Base-by-base conservation (phyloP, 768 basidiomycete species). In the Lenzites betulinus region DNA sequence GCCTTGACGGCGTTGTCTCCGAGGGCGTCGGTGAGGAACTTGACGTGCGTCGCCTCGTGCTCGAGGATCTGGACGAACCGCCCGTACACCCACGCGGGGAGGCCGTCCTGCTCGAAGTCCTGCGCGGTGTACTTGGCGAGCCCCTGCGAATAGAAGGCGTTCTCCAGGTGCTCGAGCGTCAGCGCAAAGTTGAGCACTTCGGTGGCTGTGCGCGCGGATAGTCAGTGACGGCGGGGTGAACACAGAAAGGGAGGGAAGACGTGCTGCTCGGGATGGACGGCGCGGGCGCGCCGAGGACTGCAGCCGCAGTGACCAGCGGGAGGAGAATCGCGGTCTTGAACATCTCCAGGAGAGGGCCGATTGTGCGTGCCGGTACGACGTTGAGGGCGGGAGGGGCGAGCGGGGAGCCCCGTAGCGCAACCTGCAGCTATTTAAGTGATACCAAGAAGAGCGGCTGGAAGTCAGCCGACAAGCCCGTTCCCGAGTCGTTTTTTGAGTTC, bases 21-120 rank as follows among this genome's bases (percentile, higher is more conserved):
- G 33, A 87, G 72, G 0, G 76, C 77, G 8, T 59, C 66, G 8
- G 81, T 72, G 28, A 89, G 75, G 68, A 83, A 78, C 7, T 76
- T 67, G 60, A 85, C 83, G 71, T 90, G 88, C 12, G 73, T 71
- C 30, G 70, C 67, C 68, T 88, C 85, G 69, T 89, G 86, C 36
- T 75, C 71, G 22, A 71, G 70, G 54, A 89, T 83, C 69, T 89
- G 79, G 22, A 71, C 64, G 64, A 83, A 79, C 16, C 83, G 78
- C 1, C 73, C 78, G 51, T 81, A 76, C 47, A 82, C 81, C 76
- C 78, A 83, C 51, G 74, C 46, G 50, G 76, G 75, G 66, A 81
- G 83, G 2, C 82, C 86, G 20, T 77, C 78, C 5, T 73, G 66
- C 35, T 64, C 64, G 71, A 85, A 88, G 49, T 75, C 81, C 23